Percentiles rank a stretch among this genome's conserved stretches.
Conservation (phyloP, 305 asterid species). For the Solanum chacoense region DNA sequence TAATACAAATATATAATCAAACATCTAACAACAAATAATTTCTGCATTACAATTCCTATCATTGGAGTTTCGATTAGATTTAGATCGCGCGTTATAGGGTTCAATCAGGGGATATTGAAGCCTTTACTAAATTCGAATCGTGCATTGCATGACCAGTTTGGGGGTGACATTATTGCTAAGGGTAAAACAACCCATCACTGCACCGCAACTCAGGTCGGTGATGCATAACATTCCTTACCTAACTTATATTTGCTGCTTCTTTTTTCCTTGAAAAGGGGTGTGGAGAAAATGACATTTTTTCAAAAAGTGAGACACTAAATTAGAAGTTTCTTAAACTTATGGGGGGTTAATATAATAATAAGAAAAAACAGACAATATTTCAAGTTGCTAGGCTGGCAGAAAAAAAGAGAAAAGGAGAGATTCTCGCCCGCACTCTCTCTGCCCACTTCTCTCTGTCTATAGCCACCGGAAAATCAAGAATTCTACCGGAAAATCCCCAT, state of each 20-base stretch:
- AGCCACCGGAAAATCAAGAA: background rate
- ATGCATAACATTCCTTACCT: background rate
- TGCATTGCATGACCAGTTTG: background rate
- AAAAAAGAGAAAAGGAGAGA: background rate
- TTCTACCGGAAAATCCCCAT: background rate
- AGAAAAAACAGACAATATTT: background rate
- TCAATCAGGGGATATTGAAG: background rate
- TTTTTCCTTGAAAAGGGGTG: background rate
- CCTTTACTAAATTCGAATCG: background rate
- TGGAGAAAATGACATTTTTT: background rate
- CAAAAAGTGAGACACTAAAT: background rate
- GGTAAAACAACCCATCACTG: too few species aligned
- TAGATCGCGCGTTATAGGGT: too few species aligned
- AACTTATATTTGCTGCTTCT: background rate
- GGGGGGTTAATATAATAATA: background rate
- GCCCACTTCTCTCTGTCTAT: background rate
- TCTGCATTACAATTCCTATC: background rate
- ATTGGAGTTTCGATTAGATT: too few species aligned
- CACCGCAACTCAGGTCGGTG: background rate
- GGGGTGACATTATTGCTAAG: too few species aligned
- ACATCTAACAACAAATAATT: background rate
- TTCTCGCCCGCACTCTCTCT: conserved; percentile 4
- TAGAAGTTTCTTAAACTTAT: background rate
- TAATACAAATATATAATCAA: background rate
- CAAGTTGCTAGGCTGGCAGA: background rate